phyloP scores from a whole-genome alignment of 768 basidiomycete genomes.

The Dentipellis sp. region DNA sequence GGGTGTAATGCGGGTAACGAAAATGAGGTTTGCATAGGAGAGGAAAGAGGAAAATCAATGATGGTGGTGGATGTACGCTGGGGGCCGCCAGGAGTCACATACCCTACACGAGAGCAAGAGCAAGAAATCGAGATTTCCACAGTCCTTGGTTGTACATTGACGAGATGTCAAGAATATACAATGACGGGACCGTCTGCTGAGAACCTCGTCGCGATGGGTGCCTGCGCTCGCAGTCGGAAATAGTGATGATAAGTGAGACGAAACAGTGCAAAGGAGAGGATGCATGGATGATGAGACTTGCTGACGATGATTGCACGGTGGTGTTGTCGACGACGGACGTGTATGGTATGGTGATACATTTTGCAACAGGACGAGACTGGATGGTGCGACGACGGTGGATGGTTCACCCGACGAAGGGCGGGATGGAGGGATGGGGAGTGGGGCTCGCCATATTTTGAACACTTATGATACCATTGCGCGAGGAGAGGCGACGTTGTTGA shows the following conservation, averaged over 20 bases:
- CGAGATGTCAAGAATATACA: constrained; percentile 16
- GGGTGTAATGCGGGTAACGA: constrained; percentile 43
- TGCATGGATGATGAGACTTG: constrained; percentile 38
- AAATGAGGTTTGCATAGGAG: constrained; percentile 42
- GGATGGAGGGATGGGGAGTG: constrained; percentile 6
- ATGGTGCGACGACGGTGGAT: constrained; percentile 42
- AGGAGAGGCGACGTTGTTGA: constrained; percentile 62
- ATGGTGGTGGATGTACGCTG: constrained; percentile 13
- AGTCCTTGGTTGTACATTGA: constrained; percentile 15
- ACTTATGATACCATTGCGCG: constrained; percentile 49
- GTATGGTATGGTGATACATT: constrained; percentile 69
- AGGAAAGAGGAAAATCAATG: constrained; percentile 6
- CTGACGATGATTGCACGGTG: constrained; percentile 36
- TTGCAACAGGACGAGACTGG: constrained; percentile 42
- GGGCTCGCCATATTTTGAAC: constrained; percentile 10
- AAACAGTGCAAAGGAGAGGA: constrained; percentile 29
- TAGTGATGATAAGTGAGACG: constrained; percentile 19
- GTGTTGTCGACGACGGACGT: constrained; percentile 51
- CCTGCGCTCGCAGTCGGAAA: constrained; percentile 12
- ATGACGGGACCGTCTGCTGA: constrained; percentile 11
- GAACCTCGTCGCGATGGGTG: constrained; percentile 9
- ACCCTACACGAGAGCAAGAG: constrained; percentile 12
- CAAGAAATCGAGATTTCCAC: constrained; percentile 9
- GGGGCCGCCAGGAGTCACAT: constrained; percentile 10
- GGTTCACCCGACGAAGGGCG: constrained; percentile 22